Percentiles rank a stretch among this genome's conserved stretches.
These are phyloP conservation scores for Leucoagaricus sp. DNA, from an alignment of 1,284 basidiomycete species.

Conservation along the genomic window DNA sequence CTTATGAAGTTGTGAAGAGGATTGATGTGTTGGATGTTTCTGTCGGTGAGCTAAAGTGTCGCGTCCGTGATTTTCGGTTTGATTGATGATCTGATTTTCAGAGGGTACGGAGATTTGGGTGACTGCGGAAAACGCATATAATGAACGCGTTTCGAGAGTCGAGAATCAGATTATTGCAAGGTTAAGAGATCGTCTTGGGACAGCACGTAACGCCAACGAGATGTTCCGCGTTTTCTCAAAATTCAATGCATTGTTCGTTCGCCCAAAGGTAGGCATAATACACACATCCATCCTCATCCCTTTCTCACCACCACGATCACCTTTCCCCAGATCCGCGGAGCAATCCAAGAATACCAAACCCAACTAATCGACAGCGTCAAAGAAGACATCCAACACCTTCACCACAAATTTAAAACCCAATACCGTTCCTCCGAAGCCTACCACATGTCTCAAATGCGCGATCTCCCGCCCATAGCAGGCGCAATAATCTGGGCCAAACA, in stretches of 20 bases:
- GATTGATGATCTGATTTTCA: constrained; percentile 29
- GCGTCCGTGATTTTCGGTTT: neutral
- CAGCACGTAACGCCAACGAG: constrained; percentile 95
- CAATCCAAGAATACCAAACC: constrained; percentile 98
- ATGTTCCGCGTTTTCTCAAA: constrained; percentile 99
- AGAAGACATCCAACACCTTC: constrained; percentile 93
- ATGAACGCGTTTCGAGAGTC: constrained; percentile 94
- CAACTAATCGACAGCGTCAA: constrained; percentile 98
- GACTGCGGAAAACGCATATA: constrained; percentile 95
- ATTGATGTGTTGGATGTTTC: constrained; percentile 97
- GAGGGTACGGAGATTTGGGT: constrained; percentile 99
- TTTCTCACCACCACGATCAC: neutral
- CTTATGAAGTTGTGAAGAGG: constrained; percentile 94
- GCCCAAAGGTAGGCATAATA: constrained; percentile 91
- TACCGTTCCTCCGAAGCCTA: constrained; percentile 95
- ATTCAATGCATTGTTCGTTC: constrained; percentile 96
- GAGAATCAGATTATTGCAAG: constrained; percentile 98
- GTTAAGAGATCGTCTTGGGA: constrained; percentile 90
- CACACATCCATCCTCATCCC: neutral
- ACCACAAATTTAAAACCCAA: constrained; percentile 96
- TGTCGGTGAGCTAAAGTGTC: constrained; percentile 52
- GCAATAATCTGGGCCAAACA: constrained; percentile 99
- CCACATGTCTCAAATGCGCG: constrained; percentile 98
- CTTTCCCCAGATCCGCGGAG: constrained; percentile 78
- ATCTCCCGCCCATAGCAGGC: constrained; percentile 95